phyloP scores from a whole-genome alignment of 2,329 filamentous ascomycete genomes.

The Tolypocladium ovalisporum region DNA sequence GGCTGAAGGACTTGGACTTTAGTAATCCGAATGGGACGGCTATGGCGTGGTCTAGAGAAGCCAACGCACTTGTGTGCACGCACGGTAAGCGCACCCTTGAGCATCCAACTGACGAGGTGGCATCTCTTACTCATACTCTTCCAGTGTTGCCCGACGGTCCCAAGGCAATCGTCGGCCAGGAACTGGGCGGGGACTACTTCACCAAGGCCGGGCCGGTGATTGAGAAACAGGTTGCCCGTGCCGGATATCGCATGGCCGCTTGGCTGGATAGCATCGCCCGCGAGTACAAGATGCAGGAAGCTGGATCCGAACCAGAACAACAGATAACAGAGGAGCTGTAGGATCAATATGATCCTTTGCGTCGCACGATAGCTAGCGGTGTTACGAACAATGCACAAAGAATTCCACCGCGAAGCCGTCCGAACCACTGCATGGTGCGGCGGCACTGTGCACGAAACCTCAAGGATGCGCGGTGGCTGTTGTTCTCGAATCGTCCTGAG shows the following conservation, averaged over 20 bases:
- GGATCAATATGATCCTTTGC: neutral
- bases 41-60: constrained; percentile 52
- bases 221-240: constrained; percentile 56
- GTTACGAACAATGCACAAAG: neutral
- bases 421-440: neutral
- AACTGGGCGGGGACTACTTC: constrained; percentile 54
- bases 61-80: constrained; percentile 51
- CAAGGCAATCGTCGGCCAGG: constrained; percentile 44
- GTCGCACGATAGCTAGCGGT: neutral
- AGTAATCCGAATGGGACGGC: constrained; percentile 42
- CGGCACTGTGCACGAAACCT: neutral
- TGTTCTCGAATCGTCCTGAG: too few relatives aligned
- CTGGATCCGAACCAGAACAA: constrained; percentile 12
- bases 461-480: neutral
- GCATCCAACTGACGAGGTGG: neutral
- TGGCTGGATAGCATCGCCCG: constrained; percentile 55
- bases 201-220: constrained; percentile 51
- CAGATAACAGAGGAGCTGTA: constrained; percentile 18
- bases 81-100: constrained; percentile 34
- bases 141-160: constrained; percentile 52
- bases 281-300: constrained; percentile 14
- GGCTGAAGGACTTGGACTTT: constrained; percentile 48
- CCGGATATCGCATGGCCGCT: constrained; percentile 55
- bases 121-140: constrained; percentile 3
- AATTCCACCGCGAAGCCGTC: neutral